Evolutionary conservation across 2,329 filamentous ascomycete species (phyloP), one percentile per base, ranked within the genome.

Genomic region (Xylaria sp.): DNA sequence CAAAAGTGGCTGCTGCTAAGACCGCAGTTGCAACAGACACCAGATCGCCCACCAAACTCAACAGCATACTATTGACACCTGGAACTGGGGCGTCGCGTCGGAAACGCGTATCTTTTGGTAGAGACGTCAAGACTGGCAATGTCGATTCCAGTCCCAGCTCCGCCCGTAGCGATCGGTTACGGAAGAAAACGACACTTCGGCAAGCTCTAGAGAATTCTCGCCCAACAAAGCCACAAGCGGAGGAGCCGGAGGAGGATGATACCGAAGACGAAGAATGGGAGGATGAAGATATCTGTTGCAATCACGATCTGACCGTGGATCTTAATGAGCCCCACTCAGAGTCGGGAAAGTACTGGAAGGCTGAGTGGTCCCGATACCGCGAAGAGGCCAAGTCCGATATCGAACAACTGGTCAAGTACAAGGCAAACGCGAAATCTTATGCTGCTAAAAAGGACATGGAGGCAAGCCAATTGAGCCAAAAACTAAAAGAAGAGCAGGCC

Each of bases 261-360:
- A 74, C 73, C 0, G 77, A 86, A 2, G 85, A 83, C 28, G 83
- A 83, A 85, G 86, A 88, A 39, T 88, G 86, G 85, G 86, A 88
- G 66, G 85, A 86, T 55, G 83, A 86, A 28, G 83, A 86, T 43
- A 76, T 80, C 39, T 81, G 80, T 41, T 81, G 80, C 72, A 86
- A 88, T 60, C 83, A 85, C 63, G 90, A 93, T 73, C 81, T 89
- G 65, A 93, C 91, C 0, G 80, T 90, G 56, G 91, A 94, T 74
- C 81, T 93, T 57, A 90, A 91, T 70, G 89, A 93, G 74, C 92
- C 92, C 7, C 87, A 89, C 70, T 93, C 91, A 1, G 87, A 91
- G 67, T 93, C 91, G 4, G 92, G 91, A 7, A 89, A 87, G 73
- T 94, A 92, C 79, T 95, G 92, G 92, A 94, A 94, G 79, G 85